Evolutionary conservation across 2,329 filamentous ascomycete species (phyloP).

Genomic region (Stagonosporopsis tanaceti): DNA sequence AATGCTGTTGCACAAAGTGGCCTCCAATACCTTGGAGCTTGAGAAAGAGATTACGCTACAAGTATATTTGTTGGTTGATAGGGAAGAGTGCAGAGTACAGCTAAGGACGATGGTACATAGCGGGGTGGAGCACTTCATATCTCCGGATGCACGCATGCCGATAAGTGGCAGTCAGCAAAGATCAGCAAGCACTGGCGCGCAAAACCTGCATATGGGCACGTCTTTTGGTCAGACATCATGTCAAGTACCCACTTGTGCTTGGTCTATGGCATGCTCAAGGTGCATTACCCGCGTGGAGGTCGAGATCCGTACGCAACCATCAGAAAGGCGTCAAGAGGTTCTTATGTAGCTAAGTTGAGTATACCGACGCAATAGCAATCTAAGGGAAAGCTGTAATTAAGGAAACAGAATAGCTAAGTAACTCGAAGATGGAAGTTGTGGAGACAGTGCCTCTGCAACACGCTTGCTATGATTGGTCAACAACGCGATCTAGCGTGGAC

Average conservation of each 20-base stretch:
- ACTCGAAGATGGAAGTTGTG: neutral
- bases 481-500: slow-evolving; percentile 28
- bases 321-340: neutral
- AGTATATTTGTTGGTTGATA: no score
- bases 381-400: neutral
- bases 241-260: neutral
- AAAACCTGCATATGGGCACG: neutral
- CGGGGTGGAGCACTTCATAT: slow-evolving; percentile 13
- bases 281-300: neutral
- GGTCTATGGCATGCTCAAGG: neutral
- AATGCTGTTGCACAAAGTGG: neutral
- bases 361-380: neutral
- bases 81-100: neutral
- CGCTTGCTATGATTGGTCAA: slow-evolving; percentile 32
- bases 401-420: neutral
- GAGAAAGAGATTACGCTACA: neutral
- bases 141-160: slow-evolving; percentile 7
- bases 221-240: neutral
- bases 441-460: neutral
- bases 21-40: neutral
- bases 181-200: neutral
- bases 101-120: neutral
- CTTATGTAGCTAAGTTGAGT: neutral
- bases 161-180: slow-evolving; percentile 8
- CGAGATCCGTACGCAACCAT: neutral